Evolutionary conservation across 2,329 filamentous ascomycete species (phyloP), one percentile per base, ranked within the genome.

Genomic region (Ciborinia camelliae): DNA sequence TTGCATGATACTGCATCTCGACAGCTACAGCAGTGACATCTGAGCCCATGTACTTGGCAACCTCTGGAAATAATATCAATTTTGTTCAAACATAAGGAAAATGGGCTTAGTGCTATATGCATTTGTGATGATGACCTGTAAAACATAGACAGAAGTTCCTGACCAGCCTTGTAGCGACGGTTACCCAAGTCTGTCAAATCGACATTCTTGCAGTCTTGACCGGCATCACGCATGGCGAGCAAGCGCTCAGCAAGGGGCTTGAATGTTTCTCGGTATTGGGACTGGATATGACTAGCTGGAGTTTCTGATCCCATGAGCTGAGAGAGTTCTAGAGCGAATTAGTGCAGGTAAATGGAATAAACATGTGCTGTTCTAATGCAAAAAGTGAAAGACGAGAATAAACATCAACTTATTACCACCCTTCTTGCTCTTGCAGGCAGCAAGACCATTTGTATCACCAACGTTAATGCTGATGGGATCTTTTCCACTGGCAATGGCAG

Each of bases 391-490:
- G 15, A 63, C 30, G 23, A 28, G 18, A 48, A 23, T 61, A 63
- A 62, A 45, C 12, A 62, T 50, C 64, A 26, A 63, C 58, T 62
- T 15, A 67, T 65, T 50, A 57, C 53, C 37, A 45, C 47, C 50
- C 23, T 55, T 63, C 23, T 55, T 63, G 14, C 53, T 45, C 14
- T 60, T 64, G 45, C 57, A 47, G 35, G 60, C 58, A 30, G 48
- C 18, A n/a, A 30, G 51, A 30, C 66, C 67, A 43, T 63, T 50
- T 3, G 62, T 54, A 23, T 67, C 69, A 23, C 68, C 72, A 52
- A 74, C 71, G 3, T 58, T 51, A 28, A 79, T 62, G 7, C 72
- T 69, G 43, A 75, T 76, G 4, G 77, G 77, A 66, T 79, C 76
- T 55, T 73, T 65, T 15, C 71, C 71, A 6, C 70, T 63, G 4